These are phyloP conservation scores for Haberlea rhodopensis DNA, from an alignment of 257 asterid species.

Conservation along the genomic window DNA sequence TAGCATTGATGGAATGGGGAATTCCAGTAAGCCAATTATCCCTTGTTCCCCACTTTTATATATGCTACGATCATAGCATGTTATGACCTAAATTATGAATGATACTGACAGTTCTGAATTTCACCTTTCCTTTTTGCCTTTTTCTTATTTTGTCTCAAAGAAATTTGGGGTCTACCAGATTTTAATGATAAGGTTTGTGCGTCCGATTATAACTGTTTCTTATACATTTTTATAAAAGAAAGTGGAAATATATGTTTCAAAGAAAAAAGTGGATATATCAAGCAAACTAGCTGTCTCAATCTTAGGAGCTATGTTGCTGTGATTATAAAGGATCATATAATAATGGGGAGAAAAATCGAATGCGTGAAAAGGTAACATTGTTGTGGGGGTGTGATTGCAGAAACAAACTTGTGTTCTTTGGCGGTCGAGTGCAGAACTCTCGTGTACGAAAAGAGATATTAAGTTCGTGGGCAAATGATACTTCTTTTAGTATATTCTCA, in stretches of 20 bases:
- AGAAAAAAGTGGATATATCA: neutral
- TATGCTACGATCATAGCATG: neutral
- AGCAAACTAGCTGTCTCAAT: neutral
- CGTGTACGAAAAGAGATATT: constrained; percentile 44
- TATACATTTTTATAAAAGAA: neutral
- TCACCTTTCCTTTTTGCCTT: neutral
- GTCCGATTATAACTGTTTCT: neutral
- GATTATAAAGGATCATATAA: neutral
- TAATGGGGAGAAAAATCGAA: neutral
- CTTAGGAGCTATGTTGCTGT: no score
- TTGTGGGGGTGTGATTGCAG: constrained; percentile 37
- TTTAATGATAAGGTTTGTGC: neutral
- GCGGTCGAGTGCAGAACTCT: constrained; percentile 74
- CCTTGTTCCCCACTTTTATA: neutral
- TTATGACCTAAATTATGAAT: no score
- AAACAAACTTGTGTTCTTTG: constrained; percentile 57
- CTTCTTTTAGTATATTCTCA: constrained; percentile 52
- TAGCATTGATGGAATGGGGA: neutral
- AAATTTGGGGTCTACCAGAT: neutral
- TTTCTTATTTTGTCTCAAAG: neutral
- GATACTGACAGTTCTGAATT: neutral
- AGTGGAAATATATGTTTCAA: no score
- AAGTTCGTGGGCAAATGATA: constrained; percentile 53
- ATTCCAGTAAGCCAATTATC: neutral
- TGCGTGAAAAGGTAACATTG: neutral